Conservation (phyloP, 179 eudicot species). For the Beta macrorhiza region DNA sequence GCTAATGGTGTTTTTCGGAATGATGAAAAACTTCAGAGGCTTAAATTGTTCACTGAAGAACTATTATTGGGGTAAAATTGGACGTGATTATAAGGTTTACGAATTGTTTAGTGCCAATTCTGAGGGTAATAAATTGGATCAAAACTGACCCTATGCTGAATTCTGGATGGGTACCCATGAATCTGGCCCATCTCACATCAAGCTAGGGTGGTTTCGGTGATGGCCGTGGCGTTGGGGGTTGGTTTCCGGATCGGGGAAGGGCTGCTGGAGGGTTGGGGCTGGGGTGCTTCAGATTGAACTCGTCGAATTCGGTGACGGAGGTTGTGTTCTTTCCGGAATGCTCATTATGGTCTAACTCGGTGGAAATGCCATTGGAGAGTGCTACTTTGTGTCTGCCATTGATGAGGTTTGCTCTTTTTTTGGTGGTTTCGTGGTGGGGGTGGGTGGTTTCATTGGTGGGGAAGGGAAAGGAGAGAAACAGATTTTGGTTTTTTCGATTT, state of each 20-base stretch:
- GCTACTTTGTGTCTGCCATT: constrained; percentile 27
- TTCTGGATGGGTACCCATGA: constrained; percentile 97
- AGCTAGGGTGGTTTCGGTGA: too few relatives aligned
- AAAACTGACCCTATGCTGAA: constrained; percentile 66
- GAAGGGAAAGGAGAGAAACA: too few relatives aligned
- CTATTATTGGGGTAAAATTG: constrained; percentile 76
- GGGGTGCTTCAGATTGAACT: constrained; percentile 15
- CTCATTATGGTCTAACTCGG: constrained; percentile 7
- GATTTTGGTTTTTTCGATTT: too few relatives aligned
- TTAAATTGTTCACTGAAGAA: constrained; percentile 57
- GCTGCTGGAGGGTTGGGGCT: too few relatives aligned
- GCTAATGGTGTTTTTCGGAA: constrained; percentile 10
- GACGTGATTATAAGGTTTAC: constrained; percentile 56
- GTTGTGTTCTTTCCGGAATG: background rate
- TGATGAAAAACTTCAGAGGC: constrained; percentile 35
- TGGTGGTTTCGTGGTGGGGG: too few relatives aligned
- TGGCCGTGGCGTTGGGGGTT: too few relatives aligned
- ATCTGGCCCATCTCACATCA: constrained; percentile 65
- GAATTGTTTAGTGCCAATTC: constrained; percentile 48
- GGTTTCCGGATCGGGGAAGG: too few relatives aligned
- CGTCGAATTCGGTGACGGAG: background rate
- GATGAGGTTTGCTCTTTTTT: background rate
- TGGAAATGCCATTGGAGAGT: background rate
- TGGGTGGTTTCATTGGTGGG: too few relatives aligned
- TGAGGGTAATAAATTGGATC: constrained; percentile 41